Conservation (phyloP, 495 filamentous ascomycete genomes). For the Monascus purpureus region DNA sequence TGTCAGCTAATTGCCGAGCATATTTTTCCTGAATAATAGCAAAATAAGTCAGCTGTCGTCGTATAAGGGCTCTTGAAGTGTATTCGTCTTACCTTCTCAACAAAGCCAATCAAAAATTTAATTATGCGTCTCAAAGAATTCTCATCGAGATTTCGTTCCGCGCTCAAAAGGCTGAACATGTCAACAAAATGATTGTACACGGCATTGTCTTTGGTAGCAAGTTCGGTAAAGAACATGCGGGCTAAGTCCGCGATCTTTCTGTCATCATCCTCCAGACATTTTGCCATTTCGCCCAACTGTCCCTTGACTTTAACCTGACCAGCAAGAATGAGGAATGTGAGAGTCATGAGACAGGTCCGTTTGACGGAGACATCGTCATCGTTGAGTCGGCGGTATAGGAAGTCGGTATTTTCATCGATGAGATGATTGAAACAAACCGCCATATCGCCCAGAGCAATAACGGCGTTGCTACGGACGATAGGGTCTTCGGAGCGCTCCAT, state of each 20-base stretch:
- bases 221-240: conserved; percentile 96
- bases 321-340: conserved; percentile 93
- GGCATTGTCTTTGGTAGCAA: conserved; percentile 95
- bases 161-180: conserved; percentile 89
- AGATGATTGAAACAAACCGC: conserved; percentile 99
- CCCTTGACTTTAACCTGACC: conserved; percentile 99
- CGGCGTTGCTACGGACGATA: conserved; percentile 84
- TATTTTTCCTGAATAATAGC: conserved; percentile 70
- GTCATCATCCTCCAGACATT: conserved; percentile 91
- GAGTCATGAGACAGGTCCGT: conserved; percentile 93
- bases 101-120: conserved; percentile 85
- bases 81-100: conserved; percentile 95
- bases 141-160: conserved; percentile 69
- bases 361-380: conserved; percentile 84
- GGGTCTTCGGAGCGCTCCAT: conserved; percentile 86
- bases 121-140: conserved; percentile 71
- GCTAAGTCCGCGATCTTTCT: conserved; percentile 86
- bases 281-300: conserved; percentile 98
- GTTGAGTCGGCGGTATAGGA: conserved; percentile 84
- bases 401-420: conserved; percentile 98
- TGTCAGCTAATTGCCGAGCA: conserved; percentile 86
- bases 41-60: no score
- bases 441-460: conserved; percentile 97
- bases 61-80: no score
- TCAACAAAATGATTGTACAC: conserved; percentile 99